These are phyloP conservation scores for Fusarium tjaetaba DNA, from an alignment of 2,329 filamentous ascomycete genomes.

Conservation along the genomic window DNA sequence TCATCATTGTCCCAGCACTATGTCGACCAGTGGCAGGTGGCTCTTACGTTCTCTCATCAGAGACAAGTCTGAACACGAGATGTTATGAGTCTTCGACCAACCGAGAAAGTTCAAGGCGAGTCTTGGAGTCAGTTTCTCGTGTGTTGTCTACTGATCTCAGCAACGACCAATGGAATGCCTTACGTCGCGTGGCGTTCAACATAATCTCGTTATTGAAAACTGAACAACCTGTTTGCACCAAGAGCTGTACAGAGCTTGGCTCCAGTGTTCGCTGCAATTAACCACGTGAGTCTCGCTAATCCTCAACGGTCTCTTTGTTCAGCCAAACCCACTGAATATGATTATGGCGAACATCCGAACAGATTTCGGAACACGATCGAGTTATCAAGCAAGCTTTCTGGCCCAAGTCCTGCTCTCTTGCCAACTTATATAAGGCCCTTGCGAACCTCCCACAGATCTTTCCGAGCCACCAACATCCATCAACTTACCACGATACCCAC, in stretches of 20 bases:
- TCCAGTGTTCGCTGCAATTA: background rate
- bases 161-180: background rate
- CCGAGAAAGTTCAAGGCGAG: background rate
- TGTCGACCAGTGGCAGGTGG: rapidly evolving
- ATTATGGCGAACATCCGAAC: background rate
- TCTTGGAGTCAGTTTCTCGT: rapidly evolving
- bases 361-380: background rate
- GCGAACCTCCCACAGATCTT: background rate
- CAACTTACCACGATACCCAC: no score
- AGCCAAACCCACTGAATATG: background rate
- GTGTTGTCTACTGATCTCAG: rapidly evolving
- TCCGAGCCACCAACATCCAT: no score
- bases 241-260: rapidly evolving
- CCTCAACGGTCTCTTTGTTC: background rate
- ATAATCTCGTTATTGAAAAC: rapidly evolving
- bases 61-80: rapidly evolving
- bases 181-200: background rate
- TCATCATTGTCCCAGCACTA: background rate
- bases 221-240: background rate
- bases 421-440: background rate
- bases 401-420: rapidly evolving
- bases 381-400: background rate
- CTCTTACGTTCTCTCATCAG: background rate
- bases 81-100: rapidly evolving
- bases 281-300: no score